Conservation (phyloP, 176 grass and related monocot species). For the Olyra latifolia region DNA sequence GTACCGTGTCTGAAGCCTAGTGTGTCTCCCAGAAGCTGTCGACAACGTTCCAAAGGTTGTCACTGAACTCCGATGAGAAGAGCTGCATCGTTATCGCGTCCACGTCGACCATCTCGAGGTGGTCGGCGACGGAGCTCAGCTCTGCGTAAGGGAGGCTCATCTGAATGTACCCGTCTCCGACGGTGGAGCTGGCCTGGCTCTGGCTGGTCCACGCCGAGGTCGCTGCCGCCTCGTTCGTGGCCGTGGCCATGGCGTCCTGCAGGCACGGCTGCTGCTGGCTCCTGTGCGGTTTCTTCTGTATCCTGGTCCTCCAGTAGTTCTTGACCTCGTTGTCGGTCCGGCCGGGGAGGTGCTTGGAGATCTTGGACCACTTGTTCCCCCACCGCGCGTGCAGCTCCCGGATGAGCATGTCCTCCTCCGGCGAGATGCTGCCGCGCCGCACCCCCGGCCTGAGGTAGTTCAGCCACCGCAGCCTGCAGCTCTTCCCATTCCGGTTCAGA, state of each 20-base stretch:
- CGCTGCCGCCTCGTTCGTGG: constrained; percentile 16
- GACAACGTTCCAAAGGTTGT: constrained; percentile 48
- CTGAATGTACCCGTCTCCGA: constrained; percentile 21
- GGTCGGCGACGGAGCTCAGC: background rate
- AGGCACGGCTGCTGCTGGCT: background rate
- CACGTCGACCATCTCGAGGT: background rate
- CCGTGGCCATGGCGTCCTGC: background rate
- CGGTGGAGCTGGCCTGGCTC: constrained; percentile 18
- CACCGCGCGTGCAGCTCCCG: constrained; percentile 50
- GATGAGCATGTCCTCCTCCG: constrained; percentile 50
- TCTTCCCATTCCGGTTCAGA: constrained; percentile 61
- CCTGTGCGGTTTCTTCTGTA: constrained; percentile 45
- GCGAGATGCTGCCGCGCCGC: constrained; percentile 57
- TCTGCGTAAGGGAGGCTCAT: constrained; percentile 8
- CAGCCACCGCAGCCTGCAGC: constrained; percentile 72
- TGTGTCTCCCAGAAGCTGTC: constrained; percentile 58
- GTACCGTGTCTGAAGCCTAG: constrained; percentile 6
- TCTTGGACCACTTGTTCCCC: constrained; percentile 79
- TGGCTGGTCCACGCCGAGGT: constrained; percentile 26
- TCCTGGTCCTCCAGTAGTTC: constrained; percentile 88
- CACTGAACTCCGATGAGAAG: constrained; percentile 33
- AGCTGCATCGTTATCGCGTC: constrained; percentile 11
- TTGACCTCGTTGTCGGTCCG: constrained; percentile 91
- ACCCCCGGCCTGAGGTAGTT: constrained; percentile 62
- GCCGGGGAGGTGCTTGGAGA: constrained; percentile 71